These are phyloP conservation scores for Pyrus betulifolia DNA, from an alignment of 306 rosid species.

Conservation along the genomic window DNA sequence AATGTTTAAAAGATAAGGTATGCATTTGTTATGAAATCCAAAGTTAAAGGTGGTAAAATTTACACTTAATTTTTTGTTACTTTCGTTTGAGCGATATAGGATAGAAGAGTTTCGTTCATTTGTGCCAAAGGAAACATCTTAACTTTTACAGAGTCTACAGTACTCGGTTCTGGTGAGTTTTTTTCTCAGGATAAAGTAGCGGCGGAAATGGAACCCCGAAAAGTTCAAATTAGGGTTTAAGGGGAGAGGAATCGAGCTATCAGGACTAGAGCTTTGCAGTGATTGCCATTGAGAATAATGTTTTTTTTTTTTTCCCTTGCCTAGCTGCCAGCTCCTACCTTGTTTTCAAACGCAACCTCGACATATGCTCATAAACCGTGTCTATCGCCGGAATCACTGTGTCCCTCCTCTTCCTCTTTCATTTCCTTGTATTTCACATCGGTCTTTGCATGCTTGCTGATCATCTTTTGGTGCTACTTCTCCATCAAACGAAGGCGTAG, in stretches of 20 bases:
- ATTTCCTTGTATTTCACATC: constrained; percentile 7
- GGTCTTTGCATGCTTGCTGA: constrained; percentile 11
- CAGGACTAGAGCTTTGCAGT: not conserved
- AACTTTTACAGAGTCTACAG: not conserved
- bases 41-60: too few species aligned
- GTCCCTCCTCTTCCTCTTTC: constrained; percentile 12
- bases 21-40: too few species aligned
- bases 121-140: too few species aligned
- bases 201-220: not conserved
- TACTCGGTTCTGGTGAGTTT: not conserved
- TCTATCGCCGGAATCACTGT: not conserved
- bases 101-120: too few species aligned
- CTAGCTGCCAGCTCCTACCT: constrained; percentile 21
- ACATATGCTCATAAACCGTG: not conserved
- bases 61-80: too few species aligned
- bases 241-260: not conserved
- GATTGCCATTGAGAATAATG: not conserved
- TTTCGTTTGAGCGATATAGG: too few species aligned
- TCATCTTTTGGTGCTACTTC: constrained; percentile 31
- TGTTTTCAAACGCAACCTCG: constrained; percentile 25
- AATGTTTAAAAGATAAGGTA: too few species aligned
- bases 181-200: not conserved
- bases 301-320: not conserved
- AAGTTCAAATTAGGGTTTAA: not conserved
- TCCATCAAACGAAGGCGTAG: constrained; percentile 43